Evolutionary conservation across 495 filamentous ascomycete species (phyloP).

Genomic region (Melanomma pulvis-pyrius): DNA sequence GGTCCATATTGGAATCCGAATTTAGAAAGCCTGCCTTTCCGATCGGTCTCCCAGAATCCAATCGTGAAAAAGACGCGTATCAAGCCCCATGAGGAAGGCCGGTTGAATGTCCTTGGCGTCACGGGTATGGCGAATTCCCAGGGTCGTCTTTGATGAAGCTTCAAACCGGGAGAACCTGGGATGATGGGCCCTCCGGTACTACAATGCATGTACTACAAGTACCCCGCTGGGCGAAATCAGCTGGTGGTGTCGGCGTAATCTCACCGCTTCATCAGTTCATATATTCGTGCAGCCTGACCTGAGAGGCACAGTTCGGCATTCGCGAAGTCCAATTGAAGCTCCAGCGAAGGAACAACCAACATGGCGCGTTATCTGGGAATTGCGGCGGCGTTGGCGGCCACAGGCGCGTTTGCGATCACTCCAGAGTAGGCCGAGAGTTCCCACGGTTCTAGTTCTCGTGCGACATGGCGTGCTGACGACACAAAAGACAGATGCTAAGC

Average conservation of each 20-base stretch:
- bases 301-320: neutral
- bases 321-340: neutral
- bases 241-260: neutral
- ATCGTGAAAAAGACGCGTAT: neutral
- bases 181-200: no score
- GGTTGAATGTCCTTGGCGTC: neutral
- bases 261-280: neutral
- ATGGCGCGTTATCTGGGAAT: constrained; percentile 27
- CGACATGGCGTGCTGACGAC: neutral
- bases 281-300: neutral
- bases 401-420: constrained; percentile 25
- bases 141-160: no score
- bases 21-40: neutral
- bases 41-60: neutral
- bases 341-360: neutral
- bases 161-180: no score
- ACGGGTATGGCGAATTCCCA: neutral
- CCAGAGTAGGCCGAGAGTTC: constrained; percentile 20
- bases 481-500: constrained; percentile 34
- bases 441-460: neutral
- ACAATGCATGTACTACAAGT: neutral
- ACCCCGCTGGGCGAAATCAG: neutral
- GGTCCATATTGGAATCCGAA: neutral
- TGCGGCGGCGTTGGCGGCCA: constrained; percentile 25
- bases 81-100: constrained; percentile 5